These are phyloP conservation scores for Spathaspora boniae DNA, from an alignment of 805 yeast species.

Conservation along the genomic window DNA sequence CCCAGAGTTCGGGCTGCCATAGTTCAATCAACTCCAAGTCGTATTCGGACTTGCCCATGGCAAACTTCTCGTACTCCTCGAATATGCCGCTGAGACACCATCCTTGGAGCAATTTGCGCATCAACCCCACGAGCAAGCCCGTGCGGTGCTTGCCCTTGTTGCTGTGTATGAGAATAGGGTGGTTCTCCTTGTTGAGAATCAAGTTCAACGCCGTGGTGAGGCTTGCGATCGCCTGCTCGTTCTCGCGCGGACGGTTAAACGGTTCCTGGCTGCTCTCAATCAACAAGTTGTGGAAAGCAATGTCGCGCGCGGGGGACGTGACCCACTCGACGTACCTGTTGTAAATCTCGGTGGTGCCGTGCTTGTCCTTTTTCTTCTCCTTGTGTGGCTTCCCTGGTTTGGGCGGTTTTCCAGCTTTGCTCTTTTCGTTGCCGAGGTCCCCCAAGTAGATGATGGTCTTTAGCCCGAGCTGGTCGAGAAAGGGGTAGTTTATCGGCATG, in stretches of 20 bases:
- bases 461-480: constrained; percentile 62
- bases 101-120: constrained; percentile 81
- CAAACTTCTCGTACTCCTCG: constrained; percentile 90
- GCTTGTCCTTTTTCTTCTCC: constrained; percentile 18
- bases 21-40: constrained; percentile 88
- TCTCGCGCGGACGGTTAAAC: constrained; percentile 52
- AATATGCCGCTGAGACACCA: constrained; percentile 93
- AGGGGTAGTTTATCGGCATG: constrained; percentile 79
- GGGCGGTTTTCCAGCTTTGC: constrained; percentile 16
- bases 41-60: constrained; percentile 89
- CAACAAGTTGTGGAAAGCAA: constrained; percentile 55
- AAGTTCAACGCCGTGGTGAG: constrained; percentile 55
- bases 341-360: constrained; percentile 52
- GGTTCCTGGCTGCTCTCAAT: constrained; percentile 79
- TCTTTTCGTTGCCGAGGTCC: constrained; percentile 45
- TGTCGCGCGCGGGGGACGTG: constrained; percentile 40
- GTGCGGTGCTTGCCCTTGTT: constrained; percentile 97
- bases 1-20: constrained; percentile 60
- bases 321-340: constrained; percentile 71
- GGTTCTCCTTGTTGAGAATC: constrained; percentile 62
- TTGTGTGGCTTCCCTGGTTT: constrained; percentile 12
- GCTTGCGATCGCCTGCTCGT: constrained; percentile 37
- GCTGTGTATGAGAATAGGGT: constrained; percentile 87
- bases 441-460: constrained; percentile 81
- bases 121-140: constrained; percentile 88